Base-by-base conservation (phyloP, 352 stramenopile genomes). In the Globisporangium recalcitrans region DNA sequence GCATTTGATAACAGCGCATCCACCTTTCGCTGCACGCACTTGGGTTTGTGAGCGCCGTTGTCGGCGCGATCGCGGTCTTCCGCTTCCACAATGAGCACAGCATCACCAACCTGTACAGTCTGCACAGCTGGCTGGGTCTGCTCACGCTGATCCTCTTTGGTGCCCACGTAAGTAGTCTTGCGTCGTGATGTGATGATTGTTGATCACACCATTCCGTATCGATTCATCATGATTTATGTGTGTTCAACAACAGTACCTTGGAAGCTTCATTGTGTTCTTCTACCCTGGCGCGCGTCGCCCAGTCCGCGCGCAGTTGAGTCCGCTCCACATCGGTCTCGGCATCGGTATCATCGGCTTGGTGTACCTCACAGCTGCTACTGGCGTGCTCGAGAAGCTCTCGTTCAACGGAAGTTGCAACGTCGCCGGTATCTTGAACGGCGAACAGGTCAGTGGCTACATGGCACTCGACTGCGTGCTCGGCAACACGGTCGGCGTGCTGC, bases 401-500 rank as follows among this genome's bases (percentile, higher is more conserved):
- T 96, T 96, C 65, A 91, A 93, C 51, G 77, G 63, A 9, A 93
- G 82, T 58, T 96, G 87, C 75, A 95, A 96, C 63, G 68, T 95
- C 29, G 80, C 63, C 36, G 85, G 85, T 7, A 70, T 74, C 36
- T 63, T 91, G 22, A 70, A 95, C 40, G 85, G 82, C 46, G 40
- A 74, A 22, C 55, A 66, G n/a, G 78, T 93, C n/a, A 71, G 71
- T n/a, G 84, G 80, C 2, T 88, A 76, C 67, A 88, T 92, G 82
- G 72, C 86, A 2, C 42, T 64, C 0, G 84, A 93, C 62, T 95
- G 86, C 46, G 68, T 88, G 59, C 54, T 93, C 26, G 86, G 82
- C 26, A 95, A 92, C 63, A 72, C 74, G 34, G 87, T 91, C 27
- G 82, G 85, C 0, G 65, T 95, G 38, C 62, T 92, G 16, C 62